Evolutionary conservation across 192 early-diverging fungal species (phyloP), one percentile per base, ranked within the genome.

Genomic region (Coemansia brasiliensis): DNA sequence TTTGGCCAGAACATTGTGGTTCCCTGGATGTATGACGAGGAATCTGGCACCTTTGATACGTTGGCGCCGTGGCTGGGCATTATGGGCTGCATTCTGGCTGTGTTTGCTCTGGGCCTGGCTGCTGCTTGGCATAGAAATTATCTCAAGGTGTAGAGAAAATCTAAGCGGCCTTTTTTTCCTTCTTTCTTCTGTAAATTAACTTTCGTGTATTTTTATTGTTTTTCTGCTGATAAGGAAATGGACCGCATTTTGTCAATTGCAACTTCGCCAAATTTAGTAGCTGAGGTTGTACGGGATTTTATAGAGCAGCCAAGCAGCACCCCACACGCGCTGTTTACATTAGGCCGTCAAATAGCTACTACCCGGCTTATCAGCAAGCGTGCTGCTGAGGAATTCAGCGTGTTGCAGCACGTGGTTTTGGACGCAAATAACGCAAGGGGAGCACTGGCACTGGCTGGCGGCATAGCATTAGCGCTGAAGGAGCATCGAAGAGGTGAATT

Each of bases 1-100:
- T 89, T 84, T 72, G 86, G 86, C 32, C 83, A 84, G 85, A 87
- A 89, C 60, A 74, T 89, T 0, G 51, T 68, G 4, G 85, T 89
- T 2, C 87, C 87, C n/a, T 75, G 65, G 65, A 65, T 43, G 27
- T 16, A 16, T 29, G 72, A 82, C 24, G 61, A 74, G 45, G 67
- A 82, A 4, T 37, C 59, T 10, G 40, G 59, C 5, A 62, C 53
- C 21, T 27, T 78, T n/a, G 49, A 56, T 15, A 65, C 51, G 8
- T 22, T 65, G 37, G 8, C 35, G 0, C 66, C 69, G 12, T 89
- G 82, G 76, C 78, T 87, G 57, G 80, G 79, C 55, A 83, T 83
- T 62, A 78, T 87, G 39, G 77, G 82, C 29, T 57, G 59, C 1
- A 50, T 68, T 1, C 60, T 84, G 15, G 65, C 50, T 1, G 39